These are phyloP conservation scores for Solanum hybrid DNA, from an alignment of 305 asterid genomes.

Conservation along the genomic window DNA sequence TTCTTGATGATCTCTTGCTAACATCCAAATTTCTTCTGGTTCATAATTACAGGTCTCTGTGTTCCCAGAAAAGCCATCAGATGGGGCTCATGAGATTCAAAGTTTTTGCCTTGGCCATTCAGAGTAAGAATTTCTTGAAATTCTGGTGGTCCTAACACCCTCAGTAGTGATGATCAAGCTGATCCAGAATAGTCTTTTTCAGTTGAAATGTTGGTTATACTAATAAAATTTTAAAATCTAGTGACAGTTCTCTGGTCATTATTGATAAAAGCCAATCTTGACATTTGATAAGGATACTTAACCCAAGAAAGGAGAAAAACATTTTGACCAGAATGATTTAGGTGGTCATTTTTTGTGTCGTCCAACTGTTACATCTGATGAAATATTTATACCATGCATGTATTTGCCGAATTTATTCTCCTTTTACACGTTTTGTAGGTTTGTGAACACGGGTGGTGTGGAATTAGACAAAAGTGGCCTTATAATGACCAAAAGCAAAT, in stretches of 20 bases:
- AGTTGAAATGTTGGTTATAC: neutral
- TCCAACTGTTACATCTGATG: neutral
- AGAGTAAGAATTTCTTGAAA: constrained; percentile 45
- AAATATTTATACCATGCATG: neutral
- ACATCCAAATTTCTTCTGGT: constrained; percentile 10
- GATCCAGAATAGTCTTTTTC: neutral
- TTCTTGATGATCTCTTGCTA: constrained; percentile 5
- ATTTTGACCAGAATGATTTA: neutral
- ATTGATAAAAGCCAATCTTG: neutral
- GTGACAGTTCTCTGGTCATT: neutral
- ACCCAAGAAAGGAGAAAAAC: neutral
- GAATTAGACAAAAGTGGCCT: neutral
- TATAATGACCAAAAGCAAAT: neutral
- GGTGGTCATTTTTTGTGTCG: neutral
- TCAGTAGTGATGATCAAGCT: neutral
- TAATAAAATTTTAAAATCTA: neutral
- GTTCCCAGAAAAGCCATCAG: constrained; percentile 59
- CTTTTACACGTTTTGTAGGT: neutral
- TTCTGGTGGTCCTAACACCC: neutral
- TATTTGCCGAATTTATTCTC: neutral
- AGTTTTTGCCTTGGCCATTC: constrained; percentile 94
- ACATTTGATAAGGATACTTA: neutral
- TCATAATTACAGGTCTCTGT: constrained; percentile 55
- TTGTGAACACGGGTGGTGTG: neutral
- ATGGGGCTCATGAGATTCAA: constrained; percentile 84